Percentiles rank a stretch among this genome's conserved stretches.
Evolutionary conservation across 1,139 yeast genomes (phyloP).

Genomic region (Sugiyamaella castrensis): DNA sequence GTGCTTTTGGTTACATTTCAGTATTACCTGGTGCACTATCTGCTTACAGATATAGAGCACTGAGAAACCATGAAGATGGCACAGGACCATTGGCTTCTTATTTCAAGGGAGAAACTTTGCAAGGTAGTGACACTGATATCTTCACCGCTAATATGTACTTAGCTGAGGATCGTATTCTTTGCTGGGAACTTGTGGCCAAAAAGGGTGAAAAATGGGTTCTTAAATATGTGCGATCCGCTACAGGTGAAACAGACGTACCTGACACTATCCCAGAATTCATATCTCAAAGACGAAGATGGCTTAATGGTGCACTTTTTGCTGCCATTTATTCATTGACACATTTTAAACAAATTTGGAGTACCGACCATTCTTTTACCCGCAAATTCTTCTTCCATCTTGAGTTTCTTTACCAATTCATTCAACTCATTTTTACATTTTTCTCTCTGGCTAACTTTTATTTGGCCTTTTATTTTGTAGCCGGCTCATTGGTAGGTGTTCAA

Average conservation of each 20-base stretch:
- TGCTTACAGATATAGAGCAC: conserved; percentile 88
- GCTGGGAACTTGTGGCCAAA: conserved; percentile 96
- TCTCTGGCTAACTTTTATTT: conserved; percentile 86
- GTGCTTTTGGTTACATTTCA: conserved; percentile 86
- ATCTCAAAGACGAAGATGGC: conserved; percentile 96
- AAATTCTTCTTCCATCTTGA: conserved; percentile 79
- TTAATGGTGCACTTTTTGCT: conserved; percentile 96
- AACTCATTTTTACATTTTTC: conserved; percentile 79
- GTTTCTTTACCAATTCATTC: conserved; percentile 74
- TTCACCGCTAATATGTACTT: conserved; percentile 96
- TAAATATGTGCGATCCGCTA: conserved; percentile 87
- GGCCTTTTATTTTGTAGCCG: conserved; percentile 90
- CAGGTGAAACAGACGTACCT: conserved; percentile 98
- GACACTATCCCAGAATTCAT: conserved; percentile 86
- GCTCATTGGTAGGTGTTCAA: conserved; percentile 59
- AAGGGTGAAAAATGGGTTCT: conserved; percentile 84
- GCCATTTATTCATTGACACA: conserved; percentile 84
- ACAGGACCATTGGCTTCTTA: conserved; percentile 88
- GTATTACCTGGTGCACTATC: conserved; percentile 96
- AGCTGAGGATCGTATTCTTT: conserved; percentile 94
- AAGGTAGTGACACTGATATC: conserved; percentile 62
- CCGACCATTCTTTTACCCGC: conserved; percentile 76
- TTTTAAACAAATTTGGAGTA: conserved; percentile 75
- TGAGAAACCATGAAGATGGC: conserved; percentile 81
- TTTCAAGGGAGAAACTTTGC: conserved; percentile 80